Evolutionary conservation across 1,139 yeast species (phyloP), one percentile per base, ranked within the genome.

Genomic region (Lodderomyces elongisporus): DNA sequence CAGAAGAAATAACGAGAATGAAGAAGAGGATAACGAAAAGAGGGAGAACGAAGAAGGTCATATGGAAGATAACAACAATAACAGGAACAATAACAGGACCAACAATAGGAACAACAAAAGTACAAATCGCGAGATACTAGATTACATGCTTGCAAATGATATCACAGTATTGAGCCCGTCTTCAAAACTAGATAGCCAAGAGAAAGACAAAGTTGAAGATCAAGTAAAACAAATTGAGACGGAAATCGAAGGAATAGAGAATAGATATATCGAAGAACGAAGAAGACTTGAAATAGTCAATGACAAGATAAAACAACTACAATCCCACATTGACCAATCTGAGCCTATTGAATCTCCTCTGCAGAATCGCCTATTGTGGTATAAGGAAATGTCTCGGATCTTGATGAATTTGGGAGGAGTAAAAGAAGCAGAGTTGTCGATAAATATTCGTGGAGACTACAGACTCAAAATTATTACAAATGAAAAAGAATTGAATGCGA

Each of bases 241-340:
- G 26, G 26, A 24, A 10, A 24, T 24, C 26, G 26, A 24, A 13
- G 26, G 14, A 6, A 24, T n/a, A 7, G 26, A 24, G 14, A 24
- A 24, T 13, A 6, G 26, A n/a, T 24, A 24, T 24, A 10, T n/a
- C 10, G 26, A 24, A 24, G 26, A 24, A 13, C 6, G 7, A n/a
- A 24, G 26, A n/a, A 24, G 10, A 24, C 14, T 24, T 6, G 26
- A 24, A 24, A 13, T 13, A n/a, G 7, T 24, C 8, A n/a, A 24
- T 24, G 26, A 24, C 12, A 24, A 24, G 14, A 13, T 24, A 7
- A 24, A 9, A 9, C 26, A n/a, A 13, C 10, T 24, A n/a, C 26
- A 24, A 24, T 10, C 12, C 10, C 14, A 9, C 6, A 10, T 24
- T 7, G 14, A 24, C 6, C 9, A n/a, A n/a, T 7, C 6, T 6